Evolutionary conservation across 1,284 basidiomycete genomes (phyloP), one percentile per base, ranked within the genome.

Genomic region (Microbotryum saponariae): DNA sequence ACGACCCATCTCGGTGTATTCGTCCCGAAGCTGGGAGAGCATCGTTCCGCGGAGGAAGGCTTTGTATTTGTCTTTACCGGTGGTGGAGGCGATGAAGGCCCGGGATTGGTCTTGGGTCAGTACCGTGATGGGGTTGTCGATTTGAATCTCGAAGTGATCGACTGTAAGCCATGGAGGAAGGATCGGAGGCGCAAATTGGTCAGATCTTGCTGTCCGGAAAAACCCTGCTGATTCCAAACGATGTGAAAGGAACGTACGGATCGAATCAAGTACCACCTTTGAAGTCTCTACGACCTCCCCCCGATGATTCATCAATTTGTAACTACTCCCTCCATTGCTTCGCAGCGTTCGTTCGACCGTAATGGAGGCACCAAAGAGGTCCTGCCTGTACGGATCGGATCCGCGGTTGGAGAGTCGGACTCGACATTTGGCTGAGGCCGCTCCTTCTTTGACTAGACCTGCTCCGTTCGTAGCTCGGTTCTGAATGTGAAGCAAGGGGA

Each of bases 1-100:
- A 60, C 83, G 78, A 31, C 86, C 76, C 69, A 89, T 88, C 2
- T 82, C 79, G 46, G 87, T 83, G 73, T 98, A 98, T 73, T 93
- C 88, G 29, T 89, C 85, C 6, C 83, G 84, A 23, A 99, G 84
- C 72, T 93, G 88, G 44, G 85, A 83, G 29, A 99, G 84, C 69
- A 92, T 89, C 0, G 94, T 98, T 10, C 96, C 96, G 37, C 85
- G 83, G 50, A 97, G 81, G 82, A 97, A 98, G 75, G 97, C 37
- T 75, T 86, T 84, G 77, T 98, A 98, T 74, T 97, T 92, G 75
- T 93, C 89, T n/a, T 80, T 76, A 3, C 89, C 83, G 54, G 86
- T 82, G 3, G 91, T 88, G 3, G 86, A 84, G 61, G 88, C 87
- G 69, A 99, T 78, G 77, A 98, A 99, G 69, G 90, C 87, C 45